phyloP scores from a whole-genome alignment of 2,329 filamentous ascomycete genomes.

The Colletotrichum somersetense region DNA sequence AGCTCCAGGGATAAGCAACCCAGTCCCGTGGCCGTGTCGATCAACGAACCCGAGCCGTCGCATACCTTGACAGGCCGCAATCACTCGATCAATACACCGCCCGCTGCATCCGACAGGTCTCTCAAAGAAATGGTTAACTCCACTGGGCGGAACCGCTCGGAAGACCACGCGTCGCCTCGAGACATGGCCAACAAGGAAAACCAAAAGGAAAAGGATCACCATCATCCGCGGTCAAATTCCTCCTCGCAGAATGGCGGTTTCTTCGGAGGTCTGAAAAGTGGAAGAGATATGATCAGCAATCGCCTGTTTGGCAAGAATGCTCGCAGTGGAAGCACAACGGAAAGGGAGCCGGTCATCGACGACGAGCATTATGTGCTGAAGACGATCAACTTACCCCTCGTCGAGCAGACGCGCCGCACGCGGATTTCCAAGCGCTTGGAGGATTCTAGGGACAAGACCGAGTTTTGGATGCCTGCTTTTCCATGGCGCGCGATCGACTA shows the following conservation, averaged over 20 bases:
- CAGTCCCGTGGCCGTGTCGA: conserved; percentile 47
- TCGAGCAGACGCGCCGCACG: conserved; percentile 91
- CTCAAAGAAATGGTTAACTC: conserved; percentile 77
- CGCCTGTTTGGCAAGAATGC: conserved; percentile 84
- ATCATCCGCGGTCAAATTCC: conserved; percentile 60
- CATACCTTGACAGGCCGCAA: conserved; percentile 49
- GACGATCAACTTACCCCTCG: conserved; percentile 86
- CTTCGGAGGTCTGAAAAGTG: conserved; percentile 79
- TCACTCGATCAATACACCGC: conserved; percentile 70
- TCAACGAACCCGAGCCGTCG: conserved; percentile 54
- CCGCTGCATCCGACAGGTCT: conserved; percentile 73
- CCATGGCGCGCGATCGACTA: conserved; percentile 98
- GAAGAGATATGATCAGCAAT: conserved; percentile 84
- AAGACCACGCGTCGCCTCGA: conserved; percentile 70
- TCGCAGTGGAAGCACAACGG: conserved; percentile 77
- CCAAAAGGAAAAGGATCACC: conserved; percentile 45
- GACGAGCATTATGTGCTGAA: conserved; percentile 88
- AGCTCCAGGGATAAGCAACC: conserved; percentile 53
- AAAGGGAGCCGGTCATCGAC: conserved; percentile 74
- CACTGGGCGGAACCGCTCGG: conserved; percentile 76
- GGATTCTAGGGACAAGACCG: conserved; percentile 92
- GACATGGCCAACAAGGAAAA: conserved; percentile 59
- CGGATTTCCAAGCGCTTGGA: conserved; percentile 91
- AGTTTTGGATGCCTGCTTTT: conserved; percentile 98
- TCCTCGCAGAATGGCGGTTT: conserved; percentile 73